A percentile compares a stretch with the other conserved stretches of the same genome.
phyloP scores from a whole-genome alignment of 768 basidiomycete genomes.

The Nidula microcarpa region DNA sequence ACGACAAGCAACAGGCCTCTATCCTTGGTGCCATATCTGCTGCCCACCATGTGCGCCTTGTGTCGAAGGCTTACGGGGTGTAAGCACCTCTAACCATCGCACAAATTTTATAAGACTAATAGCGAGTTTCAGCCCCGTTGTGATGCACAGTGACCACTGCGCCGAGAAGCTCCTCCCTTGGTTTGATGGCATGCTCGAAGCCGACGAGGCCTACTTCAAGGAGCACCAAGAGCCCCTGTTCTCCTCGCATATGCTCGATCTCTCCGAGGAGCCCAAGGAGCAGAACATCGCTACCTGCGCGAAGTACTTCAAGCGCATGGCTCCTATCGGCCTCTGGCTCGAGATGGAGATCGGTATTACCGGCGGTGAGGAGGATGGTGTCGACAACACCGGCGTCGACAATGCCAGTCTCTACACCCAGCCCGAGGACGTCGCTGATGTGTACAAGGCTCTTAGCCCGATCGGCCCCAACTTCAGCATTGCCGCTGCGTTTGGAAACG shows the following conservation, averaged over 20 bases:
- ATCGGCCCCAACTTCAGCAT: slow-evolving; percentile 96
- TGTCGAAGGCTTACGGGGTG: slow-evolving; percentile 92
- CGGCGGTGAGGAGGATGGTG: slow-evolving; percentile 99
- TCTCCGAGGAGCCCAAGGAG: slow-evolving; percentile 89
- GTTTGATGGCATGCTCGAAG: slow-evolving; percentile 99
- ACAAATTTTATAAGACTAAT: slow-evolving; percentile 1
- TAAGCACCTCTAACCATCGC: slow-evolving; percentile 36
- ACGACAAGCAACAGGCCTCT: slow-evolving; percentile 94
- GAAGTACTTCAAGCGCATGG: slow-evolving; percentile 96
- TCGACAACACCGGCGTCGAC: slow-evolving; percentile 96
- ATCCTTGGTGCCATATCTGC: slow-evolving; percentile 90
- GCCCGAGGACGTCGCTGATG: slow-evolving; percentile 92
- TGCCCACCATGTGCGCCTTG: slow-evolving; percentile 85
- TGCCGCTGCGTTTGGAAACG: slow-evolving; percentile 99
- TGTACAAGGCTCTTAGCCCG: slow-evolving; percentile 74
- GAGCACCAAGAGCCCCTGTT: slow-evolving; percentile 83
- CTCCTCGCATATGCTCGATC: slow-evolving; percentile 98
- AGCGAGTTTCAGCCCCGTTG: slow-evolving; percentile 74
- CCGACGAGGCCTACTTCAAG: slow-evolving; percentile 92
- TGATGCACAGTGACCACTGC: slow-evolving; percentile 98
- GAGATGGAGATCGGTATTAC: slow-evolving; percentile 99
- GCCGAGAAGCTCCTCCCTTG: slow-evolving; percentile 96
- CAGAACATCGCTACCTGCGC: slow-evolving; percentile 93
- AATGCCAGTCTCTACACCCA: slow-evolving; percentile 95
- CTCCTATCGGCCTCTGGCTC: slow-evolving; percentile 88